Evolutionary conservation across 495 filamentous ascomycete species (phyloP).

Genomic region (Tuber indicum): DNA sequence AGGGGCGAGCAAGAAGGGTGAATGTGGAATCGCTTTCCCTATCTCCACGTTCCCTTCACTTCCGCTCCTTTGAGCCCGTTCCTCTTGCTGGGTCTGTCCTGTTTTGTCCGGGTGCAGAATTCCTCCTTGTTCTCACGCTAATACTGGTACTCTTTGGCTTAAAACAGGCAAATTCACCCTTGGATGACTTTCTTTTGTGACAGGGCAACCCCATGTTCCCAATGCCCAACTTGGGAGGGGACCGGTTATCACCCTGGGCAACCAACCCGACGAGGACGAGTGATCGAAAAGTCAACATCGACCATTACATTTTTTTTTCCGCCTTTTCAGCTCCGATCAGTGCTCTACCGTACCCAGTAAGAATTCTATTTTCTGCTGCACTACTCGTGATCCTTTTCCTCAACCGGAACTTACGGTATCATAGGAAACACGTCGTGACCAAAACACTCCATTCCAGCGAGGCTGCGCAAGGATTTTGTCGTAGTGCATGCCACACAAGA

Average conservation of each 20-base stretch:
- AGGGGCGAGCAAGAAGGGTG: conserved; percentile 29
- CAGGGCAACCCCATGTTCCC: not conserved
- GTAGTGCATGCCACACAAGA: not conserved
- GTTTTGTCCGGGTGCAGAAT: not conserved
- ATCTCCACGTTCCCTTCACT: conserved; percentile 14
- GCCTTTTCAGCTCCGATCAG: not conserved
- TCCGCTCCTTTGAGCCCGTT: conserved; percentile 11
- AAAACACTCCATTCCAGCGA: not conserved
- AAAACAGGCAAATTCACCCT: conserved; percentile 27
- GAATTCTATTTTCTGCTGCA: not conserved
- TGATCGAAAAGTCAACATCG: not conserved
- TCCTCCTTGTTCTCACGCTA: conserved; percentile 15
- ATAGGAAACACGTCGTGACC: not conserved
- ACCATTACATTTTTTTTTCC: not conserved
- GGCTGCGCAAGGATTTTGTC: not conserved
- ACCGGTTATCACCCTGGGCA: not conserved
- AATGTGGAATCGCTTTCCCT: conserved; percentile 24
- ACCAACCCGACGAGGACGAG: not conserved
- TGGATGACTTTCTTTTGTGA: conserved; percentile 10
- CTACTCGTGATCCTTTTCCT: not conserved
- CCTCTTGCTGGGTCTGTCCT: not conserved
- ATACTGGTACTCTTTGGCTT: conserved; percentile 6
- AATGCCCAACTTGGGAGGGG: not conserved
- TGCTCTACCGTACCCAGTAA: not conserved
- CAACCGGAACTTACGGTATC: not conserved